Conservation (phyloP, 1,139 yeast species). For the Sugiyamaella pinicola region DNA sequence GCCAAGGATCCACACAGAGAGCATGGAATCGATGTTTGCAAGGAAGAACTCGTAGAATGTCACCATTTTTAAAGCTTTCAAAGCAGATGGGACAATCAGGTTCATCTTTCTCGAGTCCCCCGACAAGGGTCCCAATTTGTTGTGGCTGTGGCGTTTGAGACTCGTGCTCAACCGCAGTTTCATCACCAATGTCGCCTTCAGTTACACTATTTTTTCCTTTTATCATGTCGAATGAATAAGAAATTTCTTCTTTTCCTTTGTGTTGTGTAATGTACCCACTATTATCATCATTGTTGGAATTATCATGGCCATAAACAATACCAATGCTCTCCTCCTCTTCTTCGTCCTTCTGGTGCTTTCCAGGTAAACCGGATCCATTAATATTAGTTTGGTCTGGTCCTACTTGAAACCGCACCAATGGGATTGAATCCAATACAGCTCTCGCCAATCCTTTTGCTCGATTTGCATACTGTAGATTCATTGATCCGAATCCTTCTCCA, state of each 20-base stretch:
- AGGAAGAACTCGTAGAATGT: constrained; percentile 65
- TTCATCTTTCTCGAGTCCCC: constrained; percentile 53
- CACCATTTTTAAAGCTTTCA: constrained; percentile 56
- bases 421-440: constrained; percentile 45
- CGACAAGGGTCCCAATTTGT: constrained; percentile 20
- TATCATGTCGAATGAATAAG: neutral
- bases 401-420: constrained; percentile 39
- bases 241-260: neutral
- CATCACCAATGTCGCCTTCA: neutral
- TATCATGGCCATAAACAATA: neutral
- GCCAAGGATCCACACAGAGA: constrained; percentile 82
- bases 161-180: constrained; percentile 3
- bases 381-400: neutral
- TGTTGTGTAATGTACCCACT: too few relatives aligned
- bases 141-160: neutral
- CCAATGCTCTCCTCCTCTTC: constrained; percentile 11
- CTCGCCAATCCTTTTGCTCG: constrained; percentile 43
- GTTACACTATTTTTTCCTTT: neutral
- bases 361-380: neutral
- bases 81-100: constrained; percentile 80
- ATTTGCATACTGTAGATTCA: constrained; percentile 28
- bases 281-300: too few relatives aligned
- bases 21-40: constrained; percentile 86
- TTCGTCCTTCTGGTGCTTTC: neutral
- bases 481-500: constrained; percentile 28